Conservation (phyloP, 345 rosid genomes). For the Acer negundo region DNA sequence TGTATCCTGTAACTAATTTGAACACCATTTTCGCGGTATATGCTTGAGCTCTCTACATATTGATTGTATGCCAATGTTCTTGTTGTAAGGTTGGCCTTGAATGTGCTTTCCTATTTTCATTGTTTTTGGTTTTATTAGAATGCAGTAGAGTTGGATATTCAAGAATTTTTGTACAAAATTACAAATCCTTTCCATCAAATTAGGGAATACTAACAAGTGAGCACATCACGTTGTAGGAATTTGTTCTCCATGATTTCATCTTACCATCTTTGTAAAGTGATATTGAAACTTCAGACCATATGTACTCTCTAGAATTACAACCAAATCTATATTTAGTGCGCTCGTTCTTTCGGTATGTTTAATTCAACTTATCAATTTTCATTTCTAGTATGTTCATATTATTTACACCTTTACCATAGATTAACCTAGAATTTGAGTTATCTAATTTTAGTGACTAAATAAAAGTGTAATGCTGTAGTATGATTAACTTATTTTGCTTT, state of each 20-base stretch:
- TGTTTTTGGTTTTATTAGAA: too few species aligned
- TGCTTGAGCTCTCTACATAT: neutral
- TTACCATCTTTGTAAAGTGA: neutral
- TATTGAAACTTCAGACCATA: neutral
- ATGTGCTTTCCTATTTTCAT: too few species aligned
- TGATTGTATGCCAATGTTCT: neutral
- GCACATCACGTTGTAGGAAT: neutral
- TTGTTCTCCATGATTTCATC: neutral
- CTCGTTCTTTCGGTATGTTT: constrained; percentile 18
- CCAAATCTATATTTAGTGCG: neutral
- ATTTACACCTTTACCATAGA: neutral
- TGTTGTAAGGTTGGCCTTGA: neutral
- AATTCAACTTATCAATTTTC: neutral
- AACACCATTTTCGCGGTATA: neutral
- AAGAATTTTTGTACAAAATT: neutral
- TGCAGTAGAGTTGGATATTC: too few species aligned
- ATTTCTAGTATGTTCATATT: neutral
- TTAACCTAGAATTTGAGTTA: neutral
- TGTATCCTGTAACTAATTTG: neutral
- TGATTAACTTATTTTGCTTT: too few species aligned
- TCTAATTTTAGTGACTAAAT: neutral
- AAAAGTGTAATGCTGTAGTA: neutral
- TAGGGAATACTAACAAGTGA: too few species aligned
- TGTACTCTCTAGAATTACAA: neutral
- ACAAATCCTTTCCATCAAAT: neutral